Conservation (phyloP, 768 basidiomycete genomes). For the Termitomyces sp. region DNA sequence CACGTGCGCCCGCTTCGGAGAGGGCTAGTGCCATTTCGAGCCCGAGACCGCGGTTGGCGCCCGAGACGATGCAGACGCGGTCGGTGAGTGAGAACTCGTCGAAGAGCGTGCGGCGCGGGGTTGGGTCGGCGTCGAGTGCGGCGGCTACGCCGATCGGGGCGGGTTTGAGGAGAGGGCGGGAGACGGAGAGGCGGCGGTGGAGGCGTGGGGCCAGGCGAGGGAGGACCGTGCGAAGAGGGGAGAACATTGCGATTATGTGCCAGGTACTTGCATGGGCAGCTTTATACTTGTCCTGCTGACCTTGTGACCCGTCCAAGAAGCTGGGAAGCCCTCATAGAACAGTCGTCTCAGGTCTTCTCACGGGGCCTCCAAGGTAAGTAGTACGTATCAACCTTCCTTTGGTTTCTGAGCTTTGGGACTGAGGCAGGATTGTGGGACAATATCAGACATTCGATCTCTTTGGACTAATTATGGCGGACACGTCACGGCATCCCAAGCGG, state of each 20-base stretch:
- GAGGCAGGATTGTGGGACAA: too few species aligned
- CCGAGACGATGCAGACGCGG: constrained; percentile 60
- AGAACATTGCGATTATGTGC: neutral
- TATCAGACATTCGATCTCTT: too few species aligned
- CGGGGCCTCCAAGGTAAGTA: too few species aligned
- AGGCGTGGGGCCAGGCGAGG: neutral
- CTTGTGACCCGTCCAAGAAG: neutral
- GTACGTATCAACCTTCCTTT: too few species aligned
- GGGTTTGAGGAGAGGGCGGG: constrained; percentile 18
- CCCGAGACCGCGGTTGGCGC: constrained; percentile 68
- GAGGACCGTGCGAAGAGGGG: constrained; percentile 3
- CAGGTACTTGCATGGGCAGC: neutral
- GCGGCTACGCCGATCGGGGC: constrained; percentile 58
- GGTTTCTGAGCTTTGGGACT: too few species aligned
- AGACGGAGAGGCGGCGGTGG: neutral
- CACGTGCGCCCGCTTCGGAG: constrained; percentile 68
- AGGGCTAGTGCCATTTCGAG: constrained; percentile 81
- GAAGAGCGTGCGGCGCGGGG: constrained; percentile 49
- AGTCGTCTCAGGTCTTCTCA: too few species aligned
- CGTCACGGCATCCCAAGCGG: too few species aligned
- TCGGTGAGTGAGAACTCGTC: constrained; percentile 57
- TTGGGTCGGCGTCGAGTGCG: constrained; percentile 29
- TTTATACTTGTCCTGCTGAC: constrained; percentile 4
- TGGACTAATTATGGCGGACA: too few species aligned
- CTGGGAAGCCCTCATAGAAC: too few species aligned